Evolutionary conservation across 2,329 filamentous ascomycete genomes (phyloP), one percentile per base, ranked within the genome.

Genomic region (Penicillium sp.): DNA sequence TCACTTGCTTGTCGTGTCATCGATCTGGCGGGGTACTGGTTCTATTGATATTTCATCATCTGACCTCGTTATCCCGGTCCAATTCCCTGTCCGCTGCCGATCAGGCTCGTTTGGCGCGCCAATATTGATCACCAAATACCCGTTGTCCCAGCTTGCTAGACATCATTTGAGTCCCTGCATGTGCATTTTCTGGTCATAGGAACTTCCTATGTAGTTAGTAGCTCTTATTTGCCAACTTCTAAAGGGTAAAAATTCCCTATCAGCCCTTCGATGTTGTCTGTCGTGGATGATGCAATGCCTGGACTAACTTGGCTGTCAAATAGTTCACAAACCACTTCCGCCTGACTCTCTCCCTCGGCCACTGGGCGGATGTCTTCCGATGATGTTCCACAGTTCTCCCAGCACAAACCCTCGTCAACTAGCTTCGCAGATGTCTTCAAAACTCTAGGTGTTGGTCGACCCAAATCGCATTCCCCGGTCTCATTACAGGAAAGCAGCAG

Each of bases 391-490:
- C 63, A 57, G 62, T 67, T 50, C 40, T 67, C 71, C 31, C 67
- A 71, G 56, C 65, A 69, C 56, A 74, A 74, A 61, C 59, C 69
- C 44, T 68, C 73, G 53, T 68, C 74, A 53, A 72, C 72, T 31
- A 74, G 66, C 57, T 72, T 76, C 59, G 72, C 73, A 55, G 74
- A 76, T 70, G 75, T 77, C 37, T 75, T 76, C 61, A 75, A 75
- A 61, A 74, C 74, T 39, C 52, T 77, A 76, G 71, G 70, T 56
- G 68, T 71, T 50, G 66, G 67, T 47, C 72, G 73, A 56, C 67
- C 73, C 8, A 75, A 74, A 67, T 73, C 72, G 26, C 68, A 71
- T 51, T 74, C 74, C 10, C 69, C 72, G 7, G 61, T 73, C 22
- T 72, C 71, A 31, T 51, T 66, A 38, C 65, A 65, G 39, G 70